Evolutionary conservation across 805 yeast species (phyloP).

Genomic region (Candida broadrunensis): DNA sequence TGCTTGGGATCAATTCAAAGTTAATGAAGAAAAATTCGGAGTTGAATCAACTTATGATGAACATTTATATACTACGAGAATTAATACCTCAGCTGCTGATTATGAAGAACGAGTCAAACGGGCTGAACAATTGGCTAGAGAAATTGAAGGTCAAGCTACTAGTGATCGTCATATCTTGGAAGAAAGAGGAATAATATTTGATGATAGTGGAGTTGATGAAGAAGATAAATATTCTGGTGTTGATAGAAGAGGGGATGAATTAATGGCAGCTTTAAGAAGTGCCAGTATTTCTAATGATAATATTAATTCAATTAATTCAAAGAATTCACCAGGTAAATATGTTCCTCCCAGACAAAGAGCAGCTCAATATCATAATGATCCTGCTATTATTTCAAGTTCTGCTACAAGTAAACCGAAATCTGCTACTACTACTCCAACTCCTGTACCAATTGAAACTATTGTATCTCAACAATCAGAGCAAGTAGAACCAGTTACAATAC

Average conservation of each 20-base stretch:
- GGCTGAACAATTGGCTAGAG: constrained; percentile 80
- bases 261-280: constrained; percentile 45
- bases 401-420: constrained; percentile 21
- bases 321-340: constrained; percentile 34
- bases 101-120: constrained; percentile 58
- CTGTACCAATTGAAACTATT: neutral
- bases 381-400: constrained; percentile 61
- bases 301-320: neutral
- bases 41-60: constrained; percentile 83
- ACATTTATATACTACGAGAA: constrained; percentile 77
- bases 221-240: constrained; percentile 97
- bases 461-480: neutral
- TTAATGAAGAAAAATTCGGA: constrained; percentile 87
- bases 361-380: constrained; percentile 54
- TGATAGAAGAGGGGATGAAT: constrained; percentile 53
- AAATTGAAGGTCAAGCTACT: constrained; percentile 69
- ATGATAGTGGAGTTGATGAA: constrained; percentile 88
- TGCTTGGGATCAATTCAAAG: constrained; percentile 92
- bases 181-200: constrained; percentile 77
- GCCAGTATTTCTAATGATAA: constrained; percentile 20
- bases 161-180: constrained; percentile 84
- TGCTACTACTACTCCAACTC: constrained; percentile 1
- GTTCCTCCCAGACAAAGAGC: constrained; percentile 57
- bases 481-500: neutral
- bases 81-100: constrained; percentile 69